A percentile compares a stretch with the other conserved stretches of the same genome.
Conservation (phyloP, 2,329 filamentous ascomycete species). For the Ceratocystis cacaofunesta region DNA sequence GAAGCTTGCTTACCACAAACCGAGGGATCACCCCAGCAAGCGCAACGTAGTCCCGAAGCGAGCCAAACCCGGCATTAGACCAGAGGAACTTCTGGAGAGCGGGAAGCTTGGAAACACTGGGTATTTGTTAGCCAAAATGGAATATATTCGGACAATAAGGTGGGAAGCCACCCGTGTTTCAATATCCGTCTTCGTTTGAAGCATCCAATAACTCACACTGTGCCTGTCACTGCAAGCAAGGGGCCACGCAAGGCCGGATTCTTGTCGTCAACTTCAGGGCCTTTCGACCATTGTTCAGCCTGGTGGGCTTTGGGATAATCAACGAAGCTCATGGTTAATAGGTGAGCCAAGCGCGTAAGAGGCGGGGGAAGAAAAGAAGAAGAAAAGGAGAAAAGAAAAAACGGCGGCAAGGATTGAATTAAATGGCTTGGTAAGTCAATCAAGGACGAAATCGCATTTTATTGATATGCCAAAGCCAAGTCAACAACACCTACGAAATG, state of each 20-base stretch:
- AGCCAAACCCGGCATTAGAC: constrained; percentile 16
- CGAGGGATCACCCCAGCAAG: constrained; percentile 12
- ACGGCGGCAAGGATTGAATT: neutral
- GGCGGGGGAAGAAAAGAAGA: neutral
- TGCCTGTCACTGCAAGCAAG: constrained; percentile 45
- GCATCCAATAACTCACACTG: constrained; percentile 34
- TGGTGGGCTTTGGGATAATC: constrained; percentile 29
- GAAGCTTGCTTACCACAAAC: constrained; percentile 15
- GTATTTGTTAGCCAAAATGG: neutral
- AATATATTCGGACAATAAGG: neutral
- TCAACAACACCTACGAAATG: neutral
- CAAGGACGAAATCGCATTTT: neutral
- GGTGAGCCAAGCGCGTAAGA: neutral
- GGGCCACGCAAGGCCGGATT: constrained; percentile 59
- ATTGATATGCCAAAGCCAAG: neutral
- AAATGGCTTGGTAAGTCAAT: neutral
- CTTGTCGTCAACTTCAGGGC: constrained; percentile 29
- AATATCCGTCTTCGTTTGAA: neutral
- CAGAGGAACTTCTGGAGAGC: constrained; percentile 15
- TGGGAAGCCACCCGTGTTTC: neutral
- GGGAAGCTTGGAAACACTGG: neutral
- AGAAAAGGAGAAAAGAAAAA: neutral
- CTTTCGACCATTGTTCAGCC: constrained; percentile 26
- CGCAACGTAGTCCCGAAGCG: constrained; percentile 6
- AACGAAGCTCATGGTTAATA: constrained; percentile 24